Percentiles rank a stretch among this genome's conserved stretches.
Conservation (phyloP, 2,329 filamentous ascomycete genomes). For the Bertia moriformis region DNA sequence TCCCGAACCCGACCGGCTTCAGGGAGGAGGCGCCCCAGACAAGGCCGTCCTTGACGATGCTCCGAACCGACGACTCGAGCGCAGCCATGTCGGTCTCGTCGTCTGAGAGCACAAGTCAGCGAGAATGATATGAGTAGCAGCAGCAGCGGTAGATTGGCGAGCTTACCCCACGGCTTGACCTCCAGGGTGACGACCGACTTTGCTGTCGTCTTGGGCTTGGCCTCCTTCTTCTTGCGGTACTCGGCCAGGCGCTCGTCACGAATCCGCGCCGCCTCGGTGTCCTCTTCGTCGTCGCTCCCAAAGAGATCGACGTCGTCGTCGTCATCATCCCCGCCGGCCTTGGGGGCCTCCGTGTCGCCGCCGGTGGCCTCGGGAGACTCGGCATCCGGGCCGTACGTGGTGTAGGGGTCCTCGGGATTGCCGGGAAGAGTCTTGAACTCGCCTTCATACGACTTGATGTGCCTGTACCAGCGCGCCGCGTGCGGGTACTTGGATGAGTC, state of each 20-base stretch:
- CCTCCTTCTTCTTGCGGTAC: constrained; percentile 64
- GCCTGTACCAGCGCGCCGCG: constrained; percentile 59
- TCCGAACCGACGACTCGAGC: constrained; percentile 47
- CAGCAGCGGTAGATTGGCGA: constrained; percentile 4
- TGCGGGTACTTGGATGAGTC: constrained; percentile 56
- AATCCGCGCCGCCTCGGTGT: constrained; percentile 48
- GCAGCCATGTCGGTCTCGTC: constrained; percentile 57
- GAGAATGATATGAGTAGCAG: neutral
- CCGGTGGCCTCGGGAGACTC: constrained; percentile 44
- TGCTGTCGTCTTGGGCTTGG: constrained; percentile 57
- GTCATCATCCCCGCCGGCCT: constrained; percentile 39
- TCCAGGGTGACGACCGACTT: constrained; percentile 65
- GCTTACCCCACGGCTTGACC: constrained; percentile 66
- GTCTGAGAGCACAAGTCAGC: constrained; percentile 21
- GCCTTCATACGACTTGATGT: constrained; percentile 54
- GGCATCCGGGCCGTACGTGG: constrained; percentile 59
- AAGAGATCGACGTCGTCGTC: constrained; percentile 59
- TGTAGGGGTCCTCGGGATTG: constrained; percentile 53
- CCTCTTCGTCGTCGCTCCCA: constrained; percentile 56
- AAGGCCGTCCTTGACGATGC: constrained; percentile 58
- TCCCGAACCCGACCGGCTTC: constrained; percentile 59
- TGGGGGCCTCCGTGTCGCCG: constrained; percentile 53
- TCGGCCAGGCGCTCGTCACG: constrained; percentile 55
- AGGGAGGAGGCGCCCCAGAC: constrained; percentile 60
- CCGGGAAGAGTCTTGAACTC: constrained; percentile 59